Percentiles rank a stretch among this genome's conserved stretches.
Conservation (phyloP, 108 stramenopile species). For the Conticribra guillardii region DNA sequence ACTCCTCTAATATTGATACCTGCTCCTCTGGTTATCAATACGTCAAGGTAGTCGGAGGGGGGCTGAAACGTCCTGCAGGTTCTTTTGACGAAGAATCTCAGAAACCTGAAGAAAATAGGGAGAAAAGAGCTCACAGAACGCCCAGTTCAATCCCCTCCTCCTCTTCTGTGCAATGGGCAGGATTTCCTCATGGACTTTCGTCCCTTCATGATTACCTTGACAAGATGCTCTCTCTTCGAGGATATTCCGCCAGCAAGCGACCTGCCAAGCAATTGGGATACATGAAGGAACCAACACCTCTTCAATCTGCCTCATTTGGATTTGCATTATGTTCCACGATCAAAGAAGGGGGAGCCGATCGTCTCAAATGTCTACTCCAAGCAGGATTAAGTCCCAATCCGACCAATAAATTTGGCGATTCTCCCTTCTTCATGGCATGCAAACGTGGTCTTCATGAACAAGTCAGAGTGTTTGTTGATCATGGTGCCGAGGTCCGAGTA, state of each 20-base stretch:
- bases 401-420: slow-evolving; percentile 51
- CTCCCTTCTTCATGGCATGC: slow-evolving; percentile 48
- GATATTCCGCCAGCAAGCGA: slow-evolving; percentile 19
- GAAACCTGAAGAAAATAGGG: too few species aligned
- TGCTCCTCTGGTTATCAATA: slow-evolving; percentile 14
- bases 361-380: slow-evolving; percentile 34
- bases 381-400: slow-evolving; percentile 49
- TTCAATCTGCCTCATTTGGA: slow-evolving; percentile 46
- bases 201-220: slow-evolving; percentile 38
- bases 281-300: slow-evolving; percentile 25
- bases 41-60: slow-evolving; percentile 28
- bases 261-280: slow-evolving; percentile 38
- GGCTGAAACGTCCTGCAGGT: slow-evolving; percentile 3
- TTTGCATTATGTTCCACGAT: slow-evolving; percentile 41
- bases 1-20: slow-evolving; percentile 4
- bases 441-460: slow-evolving; percentile 34
- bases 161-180: slow-evolving; percentile 34
- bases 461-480: slow-evolving; percentile 37
- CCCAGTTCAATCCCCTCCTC: too few species aligned
- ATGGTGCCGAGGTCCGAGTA: slow-evolving; percentile 43
- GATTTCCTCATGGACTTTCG: neutral
- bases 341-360: slow-evolving; percentile 29
- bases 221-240: slow-evolving; percentile 24
- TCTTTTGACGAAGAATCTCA: too few species aligned
- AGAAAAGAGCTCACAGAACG: too few species aligned